A percentile compares a stretch with the other conserved stretches of the same genome.
These are phyloP conservation scores for Triticum timopheevii DNA, from an alignment of 176 grass and related monocot species.

Conservation along the genomic window DNA sequence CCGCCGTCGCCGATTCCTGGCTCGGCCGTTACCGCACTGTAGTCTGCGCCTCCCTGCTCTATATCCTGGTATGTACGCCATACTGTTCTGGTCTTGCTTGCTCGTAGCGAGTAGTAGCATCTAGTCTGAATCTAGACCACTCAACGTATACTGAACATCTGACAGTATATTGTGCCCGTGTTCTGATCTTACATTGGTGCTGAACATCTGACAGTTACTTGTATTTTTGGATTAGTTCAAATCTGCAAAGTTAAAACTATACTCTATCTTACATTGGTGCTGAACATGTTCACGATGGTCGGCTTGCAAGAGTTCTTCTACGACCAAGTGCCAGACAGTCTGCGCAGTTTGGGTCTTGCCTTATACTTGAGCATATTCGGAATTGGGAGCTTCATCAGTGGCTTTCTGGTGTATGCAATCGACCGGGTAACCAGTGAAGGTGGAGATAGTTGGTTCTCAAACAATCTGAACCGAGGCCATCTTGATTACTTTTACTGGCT, in stretches of 20 bases:
- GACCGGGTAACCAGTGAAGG: conserved; percentile 37
- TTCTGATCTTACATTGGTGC: not conserved
- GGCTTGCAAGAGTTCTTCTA: conserved; percentile 71
- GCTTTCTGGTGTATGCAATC: conserved; percentile 43
- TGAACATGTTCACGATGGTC: conserved; percentile 51
- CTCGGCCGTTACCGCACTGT: conserved; percentile 61
- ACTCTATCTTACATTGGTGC: too few relatives aligned
- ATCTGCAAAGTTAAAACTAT: not conserved
- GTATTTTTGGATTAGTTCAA: not conserved
- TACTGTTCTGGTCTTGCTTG: not conserved
- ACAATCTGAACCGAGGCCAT: conserved; percentile 50
- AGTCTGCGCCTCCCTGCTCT: conserved; percentile 41
- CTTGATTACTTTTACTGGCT: conserved; percentile 72
- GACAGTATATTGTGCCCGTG: not conserved
- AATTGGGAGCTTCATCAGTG: conserved; percentile 34
- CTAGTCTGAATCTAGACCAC: not conserved
- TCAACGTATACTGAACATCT: not conserved
- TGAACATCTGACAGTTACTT: not conserved
- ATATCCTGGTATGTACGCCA: conserved; percentile 43
- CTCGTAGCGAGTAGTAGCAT: not conserved
- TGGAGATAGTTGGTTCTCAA: conserved; percentile 51
- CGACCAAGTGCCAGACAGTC: conserved; percentile 53
- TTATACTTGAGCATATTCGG: conserved; percentile 46
- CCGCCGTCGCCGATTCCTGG: conserved; percentile 60
- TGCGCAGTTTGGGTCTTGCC: conserved; percentile 58